Conservation (phyloP, 345 rosid genomes). For the Hevea brasiliensis region DNA sequence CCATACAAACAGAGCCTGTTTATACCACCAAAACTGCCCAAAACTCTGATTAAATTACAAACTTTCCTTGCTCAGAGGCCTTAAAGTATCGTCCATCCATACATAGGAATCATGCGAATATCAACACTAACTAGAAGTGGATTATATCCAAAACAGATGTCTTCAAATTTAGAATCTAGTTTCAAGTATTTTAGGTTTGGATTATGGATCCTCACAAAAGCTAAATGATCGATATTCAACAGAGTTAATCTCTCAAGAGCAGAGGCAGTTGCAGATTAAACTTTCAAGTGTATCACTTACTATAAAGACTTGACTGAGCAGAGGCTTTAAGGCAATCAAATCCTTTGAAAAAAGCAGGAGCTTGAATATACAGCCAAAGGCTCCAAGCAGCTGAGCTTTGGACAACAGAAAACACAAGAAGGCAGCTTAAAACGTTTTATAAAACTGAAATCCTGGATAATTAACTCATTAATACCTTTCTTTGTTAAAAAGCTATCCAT, state of each 20-base stretch:
- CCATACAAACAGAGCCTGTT: conserved; percentile 28
- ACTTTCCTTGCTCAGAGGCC: conserved; percentile 10
- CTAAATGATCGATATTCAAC: conserved; percentile 25
- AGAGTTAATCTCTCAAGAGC: conserved; percentile 33
- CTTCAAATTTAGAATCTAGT: conserved; percentile 31
- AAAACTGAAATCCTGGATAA: conserved; percentile 25
- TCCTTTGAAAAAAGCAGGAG: conserved; percentile 28
- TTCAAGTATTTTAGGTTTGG: conserved; percentile 34
- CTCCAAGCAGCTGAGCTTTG: conserved; percentile 34
- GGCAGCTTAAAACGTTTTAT: conserved; percentile 30
- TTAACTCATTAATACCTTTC: conserved; percentile 31
- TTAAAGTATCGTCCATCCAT: background rate
- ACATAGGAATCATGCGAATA: conserved; percentile 27
- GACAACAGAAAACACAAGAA: conserved; percentile 27
- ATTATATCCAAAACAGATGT: conserved; percentile 27
- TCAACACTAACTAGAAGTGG: conserved; percentile 24
- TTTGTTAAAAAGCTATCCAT: conserved; percentile 18
- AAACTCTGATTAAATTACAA: conserved; percentile 27
- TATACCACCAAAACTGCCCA: conserved; percentile 23
- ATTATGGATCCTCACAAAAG: conserved; percentile 27
- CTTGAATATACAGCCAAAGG: conserved; percentile 32
- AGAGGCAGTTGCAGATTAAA: conserved; percentile 30
- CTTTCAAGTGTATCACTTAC: conserved; percentile 19
- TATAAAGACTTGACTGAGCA: conserved; percentile 27
- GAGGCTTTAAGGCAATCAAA: conserved; percentile 33